These are phyloP conservation scores for Yarrowia phangngaensis DNA, from an alignment of 805 yeast genomes.

Conservation along the genomic window DNA sequence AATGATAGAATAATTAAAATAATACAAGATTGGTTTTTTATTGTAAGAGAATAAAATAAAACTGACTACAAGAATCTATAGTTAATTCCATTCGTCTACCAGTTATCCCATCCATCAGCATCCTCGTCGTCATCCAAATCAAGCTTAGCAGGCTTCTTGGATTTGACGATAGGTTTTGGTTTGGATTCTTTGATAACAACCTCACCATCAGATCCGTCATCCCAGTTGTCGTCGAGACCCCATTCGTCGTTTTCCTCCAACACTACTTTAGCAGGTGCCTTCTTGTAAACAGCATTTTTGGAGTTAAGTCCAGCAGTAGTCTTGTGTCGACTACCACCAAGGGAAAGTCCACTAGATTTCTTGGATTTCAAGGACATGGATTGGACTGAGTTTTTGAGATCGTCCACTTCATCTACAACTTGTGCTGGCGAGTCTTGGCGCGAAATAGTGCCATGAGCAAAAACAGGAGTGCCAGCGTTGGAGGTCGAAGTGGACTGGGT, in stretches of 20 bases:
- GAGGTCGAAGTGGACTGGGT: conserved; percentile 17
- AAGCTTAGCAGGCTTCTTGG: conserved; percentile 19
- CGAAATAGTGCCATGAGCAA: conserved; percentile 21
- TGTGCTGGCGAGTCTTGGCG: conserved; percentile 16
- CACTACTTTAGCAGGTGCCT: conserved; percentile 7
- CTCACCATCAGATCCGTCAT: conserved; percentile 25
- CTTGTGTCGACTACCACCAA: conserved; percentile 4
- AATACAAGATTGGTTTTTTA: not conserved
- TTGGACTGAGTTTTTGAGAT: conserved; percentile 1
- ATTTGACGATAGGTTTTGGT: conserved; percentile 10
- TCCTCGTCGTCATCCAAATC: conserved; percentile 28
- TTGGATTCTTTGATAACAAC: conserved; percentile 22
- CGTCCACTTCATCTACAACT: conserved; percentile 6
- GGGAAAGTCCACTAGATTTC: conserved; percentile 14
- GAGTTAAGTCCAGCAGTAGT: conserved; percentile 1
- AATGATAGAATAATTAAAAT: conserved; percentile 4
- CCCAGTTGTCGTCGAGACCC: conserved; percentile 25
- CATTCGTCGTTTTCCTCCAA: conserved; percentile 5
- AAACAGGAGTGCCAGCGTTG: conserved; percentile 4
- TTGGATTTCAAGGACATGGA: conserved; percentile 20
- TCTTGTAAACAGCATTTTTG: not conserved
- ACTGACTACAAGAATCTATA: no score
- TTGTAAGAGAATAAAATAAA: not conserved
- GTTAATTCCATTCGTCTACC: no score
- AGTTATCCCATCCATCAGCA: conserved; percentile 29